Base-by-base conservation (phyloP, 208 protist genomes). In the Tetramitus jugosus region DNA sequence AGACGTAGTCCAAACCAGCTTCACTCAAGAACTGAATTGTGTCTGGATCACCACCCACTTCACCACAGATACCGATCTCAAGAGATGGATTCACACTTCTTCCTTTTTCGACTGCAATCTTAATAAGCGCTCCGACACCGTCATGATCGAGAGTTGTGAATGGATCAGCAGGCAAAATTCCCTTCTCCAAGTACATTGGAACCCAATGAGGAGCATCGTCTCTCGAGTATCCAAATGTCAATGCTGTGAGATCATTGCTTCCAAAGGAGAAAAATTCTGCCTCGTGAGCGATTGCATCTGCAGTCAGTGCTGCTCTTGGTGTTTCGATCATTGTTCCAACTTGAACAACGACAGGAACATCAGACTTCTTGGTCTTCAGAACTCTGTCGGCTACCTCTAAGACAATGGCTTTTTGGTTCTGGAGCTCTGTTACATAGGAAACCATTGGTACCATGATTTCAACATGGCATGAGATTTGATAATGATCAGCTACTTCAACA, bases 171-270 rank as follows among this genome's bases (percentile, higher is more conserved):
- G 82, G 68, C 87, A 94, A 93, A 83, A 97, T 90, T 76, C 87
- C 90, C 45, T 92, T 78, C n/a, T 95, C 85, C 79, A 90, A 79
- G 82, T 98, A 98, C 72, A 91, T 83, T 69, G 85, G 82, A 76
- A 98, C 84, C 91, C 97, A 98, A 61, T 87, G 85, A 35, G 84
- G 91, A 45, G 91, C 85, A 84, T 98, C 95, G 84, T 98, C 95
- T 78, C 95, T 90, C 13, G 94, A 97, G 85, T 95, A 96, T 78
- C 93, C 93, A 80, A 92, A 95, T 77, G 93, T 95, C 88, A 94
- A 95, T 86, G 97, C 94, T 61, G 94, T 97, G 60, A 98, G 86
- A 78, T 98, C 95, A 87, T 98, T 98, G 60, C 94, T 97, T 61
- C 95, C 94, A 83, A 97, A 96, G 42, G 92, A 96, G 83, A 97